Evolutionary conservation across 1,284 basidiomycete species (phyloP), one percentile per base, ranked within the genome.

Genomic region (Coniophora puteana): DNA sequence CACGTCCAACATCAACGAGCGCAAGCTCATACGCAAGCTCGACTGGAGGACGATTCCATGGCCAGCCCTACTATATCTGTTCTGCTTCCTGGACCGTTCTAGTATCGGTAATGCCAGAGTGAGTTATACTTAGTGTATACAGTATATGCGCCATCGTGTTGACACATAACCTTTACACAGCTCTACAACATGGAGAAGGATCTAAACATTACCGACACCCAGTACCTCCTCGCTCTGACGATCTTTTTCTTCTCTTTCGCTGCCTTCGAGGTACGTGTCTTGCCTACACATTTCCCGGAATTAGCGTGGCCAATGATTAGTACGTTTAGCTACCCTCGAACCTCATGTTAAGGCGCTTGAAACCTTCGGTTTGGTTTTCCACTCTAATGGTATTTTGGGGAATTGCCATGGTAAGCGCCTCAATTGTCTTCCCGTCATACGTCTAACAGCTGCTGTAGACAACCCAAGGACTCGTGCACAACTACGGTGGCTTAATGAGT

Each of bases 31-130:
- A 45, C 68, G 81, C 49, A 86, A 82, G 59, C 68, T 87, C 29
- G 83, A 86, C 59, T 55, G 70, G 44, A 69, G 72, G 14, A 69
- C 84, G 44, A 69, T 84, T 30, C 82, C 83, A 11, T 85, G 81
- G 81, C 55, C 84, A 36, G 76, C 80, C 14, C 72, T 90, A 45
- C 61, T 90, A 46, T 90, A 89, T 61, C 68, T 89, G 26, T 66
- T 89, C 32, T 82, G 80, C 49, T 85, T 85, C 62, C 61, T 83
- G 36, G 89, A 91, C 62, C 76, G 89, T 43, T 83, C 85, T 29
- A 87, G 83, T 51, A 86, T 91, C 50, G 89, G 87, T 57, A 90
- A 90, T 62, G 85, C 85, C 10, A 80, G 78, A 65, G 78, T 85
- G 44, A 41, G 58, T 45, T 40, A 36, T 18, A 35, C 16, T 26